These are phyloP conservation scores for Cicer bijugum DNA, from an alignment of 306 rosid species.

Conservation along the genomic window DNA sequence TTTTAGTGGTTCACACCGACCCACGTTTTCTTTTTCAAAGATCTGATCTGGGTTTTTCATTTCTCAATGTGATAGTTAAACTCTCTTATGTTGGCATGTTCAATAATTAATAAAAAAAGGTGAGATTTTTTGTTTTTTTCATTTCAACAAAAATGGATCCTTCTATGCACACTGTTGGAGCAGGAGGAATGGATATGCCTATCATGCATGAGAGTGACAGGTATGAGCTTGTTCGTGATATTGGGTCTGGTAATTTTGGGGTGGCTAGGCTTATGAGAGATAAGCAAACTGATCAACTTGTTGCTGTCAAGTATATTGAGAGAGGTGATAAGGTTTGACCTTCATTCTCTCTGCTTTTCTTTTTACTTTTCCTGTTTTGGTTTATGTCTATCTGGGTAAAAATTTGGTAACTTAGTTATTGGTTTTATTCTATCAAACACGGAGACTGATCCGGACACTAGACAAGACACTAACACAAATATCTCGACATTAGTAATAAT, in stretches of 20 bases:
- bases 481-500: too few relatives aligned
- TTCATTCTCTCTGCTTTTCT: slow-evolving; percentile 8
- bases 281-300: slow-evolving; percentile 81
- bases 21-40: slow-evolving; percentile 51
- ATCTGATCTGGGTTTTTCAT: slow-evolving; percentile 47
- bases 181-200: slow-evolving; percentile 80
- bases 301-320: slow-evolving; percentile 95
- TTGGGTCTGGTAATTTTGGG: slow-evolving; percentile 96
- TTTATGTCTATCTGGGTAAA: slow-evolving; percentile 9
- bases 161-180: slow-evolving; percentile 63
- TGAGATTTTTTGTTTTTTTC: neutral
- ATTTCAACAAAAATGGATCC: slow-evolving; percentile 58
- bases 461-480: too few relatives aligned
- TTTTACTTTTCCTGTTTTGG: slow-evolving; percentile 11
- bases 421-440: neutral
- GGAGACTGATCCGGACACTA: too few relatives aligned
- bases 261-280: slow-evolving; percentile 94
- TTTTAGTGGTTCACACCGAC: neutral
- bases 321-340: slow-evolving; percentile 97
- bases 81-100: slow-evolving; percentile 24
- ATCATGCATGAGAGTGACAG: slow-evolving; percentile 95
- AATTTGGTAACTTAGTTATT: slow-evolving; percentile 36
- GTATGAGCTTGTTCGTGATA: slow-evolving; percentile 87
- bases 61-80: slow-evolving; percentile 43
- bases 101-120: slow-evolving; percentile 24